Conservation (phyloP, 176 grass and related monocot genomes). For the Lolium rigidum region DNA sequence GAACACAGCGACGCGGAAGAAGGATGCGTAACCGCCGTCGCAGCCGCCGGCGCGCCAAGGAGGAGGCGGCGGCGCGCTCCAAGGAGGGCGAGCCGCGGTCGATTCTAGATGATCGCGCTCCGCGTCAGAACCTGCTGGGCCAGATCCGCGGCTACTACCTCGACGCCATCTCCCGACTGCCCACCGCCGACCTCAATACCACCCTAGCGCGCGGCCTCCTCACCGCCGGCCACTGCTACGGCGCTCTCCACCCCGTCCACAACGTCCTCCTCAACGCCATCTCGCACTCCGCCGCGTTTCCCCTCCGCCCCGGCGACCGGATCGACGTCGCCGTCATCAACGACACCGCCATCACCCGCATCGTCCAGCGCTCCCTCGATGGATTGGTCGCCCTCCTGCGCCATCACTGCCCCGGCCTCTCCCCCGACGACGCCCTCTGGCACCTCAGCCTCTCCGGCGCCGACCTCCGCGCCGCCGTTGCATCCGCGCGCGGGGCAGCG, state of each 20-base stretch:
- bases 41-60: too few species aligned
- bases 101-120: too few species aligned
- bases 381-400: too few species aligned
- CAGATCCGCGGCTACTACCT: neutral
- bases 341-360: neutral
- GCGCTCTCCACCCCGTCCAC: neutral
- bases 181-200: neutral
- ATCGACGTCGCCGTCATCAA: neutral
- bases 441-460: too few species aligned
- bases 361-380: too few species aligned
- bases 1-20: too few species aligned
- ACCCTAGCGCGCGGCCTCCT: slow-evolving; percentile 12
- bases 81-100: too few species aligned
- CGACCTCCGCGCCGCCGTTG: neutral
- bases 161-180: neutral
- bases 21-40: too few species aligned
- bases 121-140: neutral
- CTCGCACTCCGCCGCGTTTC: neutral
- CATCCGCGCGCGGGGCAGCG: neutral
- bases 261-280: neutral
- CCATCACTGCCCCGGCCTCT: too few species aligned
- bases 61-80: too few species aligned
- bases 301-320: neutral
- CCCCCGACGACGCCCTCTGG: too few species aligned
- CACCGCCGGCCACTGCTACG: slow-evolving; percentile 18